Evolutionary conservation across 1,284 basidiomycete genomes (phyloP).

Genomic region (Leucoagaricus sp.): DNA sequence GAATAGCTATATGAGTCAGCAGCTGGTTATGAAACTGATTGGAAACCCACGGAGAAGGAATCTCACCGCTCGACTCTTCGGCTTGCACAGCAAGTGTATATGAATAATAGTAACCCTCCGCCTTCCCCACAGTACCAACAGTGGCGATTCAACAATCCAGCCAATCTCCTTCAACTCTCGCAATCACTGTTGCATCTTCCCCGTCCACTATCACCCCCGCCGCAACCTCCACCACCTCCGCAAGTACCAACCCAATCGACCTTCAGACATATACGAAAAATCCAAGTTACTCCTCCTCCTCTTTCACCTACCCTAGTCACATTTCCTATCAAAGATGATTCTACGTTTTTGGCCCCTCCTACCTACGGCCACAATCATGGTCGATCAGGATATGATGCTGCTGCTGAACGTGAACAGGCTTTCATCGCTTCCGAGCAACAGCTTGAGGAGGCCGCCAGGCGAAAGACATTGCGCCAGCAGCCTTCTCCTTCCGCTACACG

Average conservation of each 20-base stretch:
- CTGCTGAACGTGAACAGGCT: conserved; percentile 47
- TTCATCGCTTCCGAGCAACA: conserved; percentile 41
- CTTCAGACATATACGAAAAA: conserved; percentile 33
- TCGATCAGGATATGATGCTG: conserved; percentile 53
- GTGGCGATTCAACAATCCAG: conserved; percentile 11
- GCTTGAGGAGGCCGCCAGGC: conserved; percentile 30
- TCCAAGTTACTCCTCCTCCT: conserved; percentile 41
- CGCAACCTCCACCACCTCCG: conserved; percentile 12
- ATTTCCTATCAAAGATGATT: conserved; percentile 42
- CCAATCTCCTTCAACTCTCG: conserved; percentile 22
- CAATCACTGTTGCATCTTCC: conserved; percentile 28
- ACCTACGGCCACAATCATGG: conserved; percentile 35
- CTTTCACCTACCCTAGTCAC: conserved; percentile 49
- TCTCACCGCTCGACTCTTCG: conserved; percentile 44
- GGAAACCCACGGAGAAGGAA: conserved; percentile 58
- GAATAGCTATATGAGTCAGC: conserved; percentile 54
- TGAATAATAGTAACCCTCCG: conserved; percentile 22
- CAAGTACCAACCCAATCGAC: conserved; percentile 17
- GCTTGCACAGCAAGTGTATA: conserved; percentile 29
- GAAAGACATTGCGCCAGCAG: conserved; percentile 31
- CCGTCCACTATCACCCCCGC: conserved; percentile 17
- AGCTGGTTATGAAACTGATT: conserved; percentile 71
- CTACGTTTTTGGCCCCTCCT: conserved; percentile 26
- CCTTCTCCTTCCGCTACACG: conserved; percentile 21
- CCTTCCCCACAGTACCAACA: conserved; percentile 27